Base-by-base conservation (phyloP, 2,329 filamentous ascomycete species). In the Periconia macrospinosa region DNA sequence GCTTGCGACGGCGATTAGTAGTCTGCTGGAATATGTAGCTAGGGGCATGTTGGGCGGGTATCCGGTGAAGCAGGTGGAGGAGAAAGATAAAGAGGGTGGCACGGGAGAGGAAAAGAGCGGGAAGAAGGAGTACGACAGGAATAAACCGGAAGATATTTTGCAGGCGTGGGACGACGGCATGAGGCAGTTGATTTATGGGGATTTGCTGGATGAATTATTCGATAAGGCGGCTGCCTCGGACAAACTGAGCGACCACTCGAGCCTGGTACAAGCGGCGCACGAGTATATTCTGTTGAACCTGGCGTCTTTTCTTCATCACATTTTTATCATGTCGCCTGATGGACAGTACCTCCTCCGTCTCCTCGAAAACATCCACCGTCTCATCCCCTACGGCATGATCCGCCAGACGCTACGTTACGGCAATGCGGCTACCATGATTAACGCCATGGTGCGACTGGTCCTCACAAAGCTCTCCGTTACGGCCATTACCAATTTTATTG, bases 391-490 rank as follows among this genome's bases (percentile, higher is more conserved):
- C 68, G 80, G 82, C 41, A 77, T 91, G 58, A 80, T 92, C 47
- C 82, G 86, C 55, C 88, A 92, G 69, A 91, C 89, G 0, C 76
- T 94, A 3, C 84, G 85, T 41, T 81, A 92, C 14, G 88, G 90
- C 6, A 94, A 93, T 67, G 89, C 89, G 0, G 89, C 89, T 1
- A 89, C 86, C 18, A 92, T 94, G 90, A 86, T 93, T 52, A 89
- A 83, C 64, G 89, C 82, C 53, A 86, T 93, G 81, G 81, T 90
- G 69, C 83, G 80, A 49, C 76, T 93, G 15, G 79, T 92, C 15
- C 79, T 94, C 14, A 86, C 89, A n/a, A 94, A 94, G 74, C 76
- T 92, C 52, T 89, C 88, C 59, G 79, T 93, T 5, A 86, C 85
- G 1, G 85, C 85, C 8, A 75, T 93, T 47, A 91, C 90, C 5